A percentile compares a stretch with the other conserved stretches of the same genome.
Evolutionary conservation across 805 yeast genomes (phyloP).

Genomic region (Saccharomycopsis babjevae): DNA sequence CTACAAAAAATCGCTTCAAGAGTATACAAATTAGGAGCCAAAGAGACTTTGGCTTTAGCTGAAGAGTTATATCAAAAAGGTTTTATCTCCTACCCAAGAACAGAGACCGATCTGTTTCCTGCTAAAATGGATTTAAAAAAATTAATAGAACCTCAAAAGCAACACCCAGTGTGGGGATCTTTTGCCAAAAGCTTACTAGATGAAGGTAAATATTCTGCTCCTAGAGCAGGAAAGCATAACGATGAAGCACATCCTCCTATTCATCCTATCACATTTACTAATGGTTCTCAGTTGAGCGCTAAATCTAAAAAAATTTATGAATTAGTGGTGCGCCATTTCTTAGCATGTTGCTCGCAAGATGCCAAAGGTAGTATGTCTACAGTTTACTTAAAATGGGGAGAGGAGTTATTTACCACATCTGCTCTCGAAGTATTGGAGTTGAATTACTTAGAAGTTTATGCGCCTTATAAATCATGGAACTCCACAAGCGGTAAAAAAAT

Average conservation of each 20-base stretch:
- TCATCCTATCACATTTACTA: slow-evolving; percentile 62
- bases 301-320: slow-evolving; percentile 72
- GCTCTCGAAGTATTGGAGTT: slow-evolving; percentile 66
- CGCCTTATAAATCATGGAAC: slow-evolving; percentile 66
- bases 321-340: slow-evolving; percentile 71
- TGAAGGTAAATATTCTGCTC: slow-evolving; percentile 41
- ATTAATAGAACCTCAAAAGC: slow-evolving; percentile 51
- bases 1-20: slow-evolving; percentile 79
- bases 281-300: slow-evolving; percentile 24
- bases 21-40: slow-evolving; percentile 68
- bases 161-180: slow-evolving; percentile 54
- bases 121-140: slow-evolving; percentile 56
- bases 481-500: slow-evolving; percentile 41
- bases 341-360: slow-evolving; percentile 88
- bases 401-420: slow-evolving; percentile 58
- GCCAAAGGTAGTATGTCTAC: slow-evolving; percentile 69
- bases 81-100: slow-evolving; percentile 88
- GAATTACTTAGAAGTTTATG: slow-evolving; percentile 74
- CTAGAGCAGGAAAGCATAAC: slow-evolving; percentile 73
- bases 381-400: slow-evolving; percentile 64
- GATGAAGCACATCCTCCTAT: slow-evolving; percentile 99
- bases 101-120: slow-evolving; percentile 90
- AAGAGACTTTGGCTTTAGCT: slow-evolving; percentile 65
- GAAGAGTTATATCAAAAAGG: slow-evolving; percentile 82
- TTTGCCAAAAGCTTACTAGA: slow-evolving; percentile 45